Evolutionary conservation across 2,329 filamentous ascomycete species (phyloP).

Genomic region (Blastomyces percursus): DNA sequence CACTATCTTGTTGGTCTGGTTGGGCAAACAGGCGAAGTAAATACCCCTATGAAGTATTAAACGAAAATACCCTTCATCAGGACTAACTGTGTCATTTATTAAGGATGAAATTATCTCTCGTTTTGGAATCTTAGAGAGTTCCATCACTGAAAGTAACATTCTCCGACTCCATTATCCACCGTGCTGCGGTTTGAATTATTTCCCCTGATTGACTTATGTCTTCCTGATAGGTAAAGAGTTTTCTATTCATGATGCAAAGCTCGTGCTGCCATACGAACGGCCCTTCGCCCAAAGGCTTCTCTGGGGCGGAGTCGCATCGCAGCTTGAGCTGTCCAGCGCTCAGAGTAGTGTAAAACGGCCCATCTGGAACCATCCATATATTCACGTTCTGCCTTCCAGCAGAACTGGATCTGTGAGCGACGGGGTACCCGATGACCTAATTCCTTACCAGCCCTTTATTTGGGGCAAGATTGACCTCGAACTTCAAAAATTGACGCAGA

Average conservation of each 20-base stretch:
- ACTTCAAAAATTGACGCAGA: background rate
- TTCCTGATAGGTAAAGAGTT: background rate
- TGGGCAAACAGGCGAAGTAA: conserved; percentile 3
- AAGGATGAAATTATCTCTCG: conserved; percentile 7
- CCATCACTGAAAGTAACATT: background rate
- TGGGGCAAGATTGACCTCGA: background rate
- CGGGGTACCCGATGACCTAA: conserved; percentile 2
- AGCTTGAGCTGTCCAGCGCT: background rate
- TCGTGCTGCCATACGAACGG: background rate
- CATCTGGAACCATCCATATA: background rate
- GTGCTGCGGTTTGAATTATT: background rate
- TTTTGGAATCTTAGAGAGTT: conserved; percentile 3
- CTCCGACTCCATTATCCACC: background rate
- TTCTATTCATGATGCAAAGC: background rate
- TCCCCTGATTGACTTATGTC: background rate
- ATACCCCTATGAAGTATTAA: background rate
- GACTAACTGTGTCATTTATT: background rate
- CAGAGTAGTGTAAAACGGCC: background rate
- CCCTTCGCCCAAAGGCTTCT: background rate
- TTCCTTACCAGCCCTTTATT: background rate
- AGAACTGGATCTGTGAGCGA: background rate
- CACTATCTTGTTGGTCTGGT: conserved; percentile 3
- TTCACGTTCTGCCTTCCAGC: background rate
- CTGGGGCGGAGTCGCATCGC: background rate
- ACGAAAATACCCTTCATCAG: background rate